Evolutionary conservation across 139 green algal genomes (phyloP).

Genomic region (Mesostigma viride): DNA sequence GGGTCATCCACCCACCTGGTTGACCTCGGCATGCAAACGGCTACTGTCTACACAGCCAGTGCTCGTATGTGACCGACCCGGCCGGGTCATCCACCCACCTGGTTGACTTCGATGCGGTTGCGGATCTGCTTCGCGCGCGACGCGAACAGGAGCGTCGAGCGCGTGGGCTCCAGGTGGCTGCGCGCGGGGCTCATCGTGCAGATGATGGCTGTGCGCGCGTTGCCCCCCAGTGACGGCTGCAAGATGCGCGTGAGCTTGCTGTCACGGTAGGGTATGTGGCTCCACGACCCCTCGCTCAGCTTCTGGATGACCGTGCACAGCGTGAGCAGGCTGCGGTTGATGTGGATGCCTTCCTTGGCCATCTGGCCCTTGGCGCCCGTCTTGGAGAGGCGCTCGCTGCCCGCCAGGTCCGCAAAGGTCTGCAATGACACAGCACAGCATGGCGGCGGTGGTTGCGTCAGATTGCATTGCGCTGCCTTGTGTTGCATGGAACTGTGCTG

Average conservation of each 20-base stretch:
- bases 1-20: no score
- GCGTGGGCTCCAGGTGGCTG: slow-evolving; percentile 37
- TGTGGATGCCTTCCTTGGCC: slow-evolving; percentile 85
- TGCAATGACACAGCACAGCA: no score
- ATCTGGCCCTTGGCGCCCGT: slow-evolving; percentile 78
- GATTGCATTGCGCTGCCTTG: no score
- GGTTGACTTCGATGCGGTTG: slow-evolving; percentile 50
- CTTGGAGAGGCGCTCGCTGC: slow-evolving; percentile 78
- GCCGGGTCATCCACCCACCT: no score
- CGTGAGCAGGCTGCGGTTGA: slow-evolving; percentile 61
- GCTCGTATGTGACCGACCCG: no score
- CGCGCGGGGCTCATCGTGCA: slow-evolving; percentile 36
- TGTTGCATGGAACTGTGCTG: no score
- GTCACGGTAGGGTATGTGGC: slow-evolving; percentile 77
- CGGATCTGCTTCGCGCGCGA: slow-evolving; percentile 77
- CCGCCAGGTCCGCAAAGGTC: slow-evolving; percentile 80
- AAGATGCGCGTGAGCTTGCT: slow-evolving; percentile 91
- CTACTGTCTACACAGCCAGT: no score
- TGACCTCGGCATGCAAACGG: no score
- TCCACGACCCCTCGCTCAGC: slow-evolving; percentile 14
- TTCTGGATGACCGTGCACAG: slow-evolving; percentile 67
- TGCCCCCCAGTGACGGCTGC: slow-evolving; percentile 37
- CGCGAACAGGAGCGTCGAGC: slow-evolving; percentile 45
- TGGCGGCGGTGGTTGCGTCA: no score
- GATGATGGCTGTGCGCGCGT: slow-evolving; percentile 41